Base-by-base conservation (phyloP, 805 yeast genomes). In the Saccharomycopsis sp. region DNA sequence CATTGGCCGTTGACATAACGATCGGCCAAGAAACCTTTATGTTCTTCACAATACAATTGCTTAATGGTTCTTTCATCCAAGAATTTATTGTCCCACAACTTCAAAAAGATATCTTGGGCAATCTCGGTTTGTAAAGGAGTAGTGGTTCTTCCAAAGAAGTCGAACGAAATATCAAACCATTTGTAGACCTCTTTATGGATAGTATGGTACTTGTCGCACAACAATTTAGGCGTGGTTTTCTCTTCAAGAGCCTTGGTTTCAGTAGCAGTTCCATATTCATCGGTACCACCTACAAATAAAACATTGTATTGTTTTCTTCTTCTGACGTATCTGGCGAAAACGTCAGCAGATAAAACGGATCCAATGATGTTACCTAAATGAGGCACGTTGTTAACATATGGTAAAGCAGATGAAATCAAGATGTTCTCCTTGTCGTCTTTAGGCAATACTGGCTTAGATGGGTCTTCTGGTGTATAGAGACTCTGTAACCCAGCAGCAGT, bases 251-350 rank as follows among this genome's bases (percentile, higher is more conserved):
- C 99, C 75, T 93, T 94, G 29, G 99, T 94, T 73, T 94, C 99
- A 15, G 99, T 94, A 53, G 99, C 99, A 59, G 99, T 94, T 71
- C 99, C 99, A 71, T 94, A 94, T 75, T 94, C 99, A 71, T 94
- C 99, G 44, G 99, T 94, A 75, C 99, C 99, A 74, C 99, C 91
- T 58, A 94, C 75, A 68, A 77, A 94, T 64, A 94, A 75, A 20
- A 96, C 78, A 71, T 92, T 94, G 75, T 86, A 86, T 72, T 90
- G 88, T 77, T 97, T 84, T 66, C 86, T 85, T 19, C 47, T 23
- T 73, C 91, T 92, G 70, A 88, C 83, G 73, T 89, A 94, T 69
- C 98, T 84, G 58, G 97, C 80, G 73, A 82, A 94, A 63, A 93
- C 89, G 75, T 94, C 99, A 38, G 99, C 99, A 60, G 91, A 83